phyloP scores from a whole-genome alignment of 306 rosid genomes.

The Dryas drummondii region DNA sequence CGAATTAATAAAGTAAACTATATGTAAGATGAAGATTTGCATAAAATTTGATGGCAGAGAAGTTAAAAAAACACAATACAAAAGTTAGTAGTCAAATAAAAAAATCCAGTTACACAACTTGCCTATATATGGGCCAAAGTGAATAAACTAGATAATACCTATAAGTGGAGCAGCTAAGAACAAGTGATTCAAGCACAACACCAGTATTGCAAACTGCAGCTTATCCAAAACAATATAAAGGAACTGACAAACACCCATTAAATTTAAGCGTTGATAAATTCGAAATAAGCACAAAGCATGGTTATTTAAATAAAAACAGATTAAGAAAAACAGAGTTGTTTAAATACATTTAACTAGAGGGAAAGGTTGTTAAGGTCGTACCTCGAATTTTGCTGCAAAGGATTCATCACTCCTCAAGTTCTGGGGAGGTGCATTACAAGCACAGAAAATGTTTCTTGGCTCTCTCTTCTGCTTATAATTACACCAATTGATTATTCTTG shows the following conservation, averaged over 20 bases:
- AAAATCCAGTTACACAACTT: not conserved
- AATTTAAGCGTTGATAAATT: not conserved
- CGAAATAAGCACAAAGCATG: not conserved
- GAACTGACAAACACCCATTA: not conserved
- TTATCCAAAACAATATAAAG: not conserved
- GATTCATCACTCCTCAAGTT: conserved; percentile 60
- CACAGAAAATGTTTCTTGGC: conserved; percentile 53
- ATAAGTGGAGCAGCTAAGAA: not conserved
- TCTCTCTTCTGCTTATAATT: conserved; percentile 30
- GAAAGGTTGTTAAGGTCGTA: conserved; percentile 23
- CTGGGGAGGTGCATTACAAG: conserved; percentile 78
- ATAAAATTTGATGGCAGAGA: not conserved
- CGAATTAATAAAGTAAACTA: not conserved
- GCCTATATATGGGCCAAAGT: not conserved
- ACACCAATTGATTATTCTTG: conserved; percentile 24
- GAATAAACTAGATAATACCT: not conserved
- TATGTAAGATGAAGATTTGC: too few relatives aligned
- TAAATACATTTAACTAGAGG: not conserved
- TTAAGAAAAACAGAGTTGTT: not conserved
- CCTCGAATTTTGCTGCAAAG: conserved; percentile 58
- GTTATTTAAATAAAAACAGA: not conserved
- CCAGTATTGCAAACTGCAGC: not conserved
- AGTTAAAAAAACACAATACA: too few relatives aligned
- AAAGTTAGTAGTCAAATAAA: too few relatives aligned
- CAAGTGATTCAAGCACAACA: not conserved